Conservation (phyloP, 1,284 basidiomycete genomes). For the Apiotrichum veenhuisii region DNA sequence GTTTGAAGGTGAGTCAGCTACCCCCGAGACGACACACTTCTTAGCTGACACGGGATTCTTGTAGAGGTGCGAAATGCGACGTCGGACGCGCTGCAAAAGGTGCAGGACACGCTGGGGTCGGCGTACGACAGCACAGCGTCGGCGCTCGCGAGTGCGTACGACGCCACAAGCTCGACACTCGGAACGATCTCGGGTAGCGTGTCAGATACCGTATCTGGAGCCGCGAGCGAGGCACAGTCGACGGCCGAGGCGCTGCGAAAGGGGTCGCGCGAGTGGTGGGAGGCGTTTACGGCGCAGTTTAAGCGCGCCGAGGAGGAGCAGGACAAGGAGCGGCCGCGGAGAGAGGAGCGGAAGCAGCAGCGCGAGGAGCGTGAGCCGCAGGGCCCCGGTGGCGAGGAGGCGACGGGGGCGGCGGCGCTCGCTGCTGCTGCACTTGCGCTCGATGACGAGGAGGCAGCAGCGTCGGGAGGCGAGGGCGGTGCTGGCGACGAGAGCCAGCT, state of each 20-base stretch:
- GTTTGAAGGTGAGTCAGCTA: constrained; percentile 76
- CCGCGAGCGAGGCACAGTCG: constrained; percentile 24
- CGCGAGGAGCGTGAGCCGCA: constrained; percentile 32
- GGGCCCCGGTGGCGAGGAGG: constrained; percentile 24
- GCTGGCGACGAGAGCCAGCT: constrained; percentile 50
- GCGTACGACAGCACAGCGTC: constrained; percentile 38
- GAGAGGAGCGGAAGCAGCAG: not conserved
- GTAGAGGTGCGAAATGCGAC: constrained; percentile 41
- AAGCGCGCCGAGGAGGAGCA: not conserved
- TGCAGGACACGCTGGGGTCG: constrained; percentile 36
- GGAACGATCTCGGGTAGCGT: constrained; percentile 17
- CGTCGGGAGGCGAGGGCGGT: constrained; percentile 3
- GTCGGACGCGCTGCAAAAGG: constrained; percentile 32
- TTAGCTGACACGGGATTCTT: too few species aligned
- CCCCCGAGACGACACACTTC: too few species aligned
- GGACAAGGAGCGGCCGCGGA: not conserved
- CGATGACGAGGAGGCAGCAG: constrained; percentile 12
- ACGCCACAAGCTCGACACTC: constrained; percentile 21
- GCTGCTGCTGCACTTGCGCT: constrained; percentile 10
- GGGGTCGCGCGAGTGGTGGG: constrained; percentile 42
- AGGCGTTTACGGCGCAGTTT: constrained; percentile 35
- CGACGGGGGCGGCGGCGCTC: constrained; percentile 14
- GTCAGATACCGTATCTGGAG: constrained; percentile 13
- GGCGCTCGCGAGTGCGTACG: constrained; percentile 29
- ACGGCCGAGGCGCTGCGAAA: constrained; percentile 29